Percentiles rank a stretch among this genome's conserved stretches.
Conservation (phyloP, 75 land plant genomes). For the Cupressus sempervirens region DNA sequence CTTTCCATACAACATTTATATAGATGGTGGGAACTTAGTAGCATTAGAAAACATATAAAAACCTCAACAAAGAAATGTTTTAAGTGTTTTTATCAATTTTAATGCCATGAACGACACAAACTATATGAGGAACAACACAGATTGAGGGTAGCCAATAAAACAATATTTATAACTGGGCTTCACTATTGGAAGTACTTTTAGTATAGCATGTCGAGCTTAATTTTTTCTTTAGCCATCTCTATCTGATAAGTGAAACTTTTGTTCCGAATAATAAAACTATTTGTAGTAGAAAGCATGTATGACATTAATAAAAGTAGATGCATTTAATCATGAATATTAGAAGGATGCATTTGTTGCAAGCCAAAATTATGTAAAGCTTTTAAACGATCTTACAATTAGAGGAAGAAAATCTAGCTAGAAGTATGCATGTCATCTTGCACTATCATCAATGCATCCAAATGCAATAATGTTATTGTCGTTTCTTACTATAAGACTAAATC, state of each 20-base stretch:
- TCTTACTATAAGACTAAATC: background rate
- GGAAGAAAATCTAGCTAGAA: constrained; percentile 65
- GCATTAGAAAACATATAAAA: too few relatives aligned
- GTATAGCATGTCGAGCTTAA: constrained; percentile 40
- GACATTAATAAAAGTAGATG: background rate
- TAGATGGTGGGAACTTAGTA: too few relatives aligned
- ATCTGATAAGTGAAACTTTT: constrained; percentile 68
- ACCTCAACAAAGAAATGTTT: too few relatives aligned
- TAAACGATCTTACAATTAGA: constrained; percentile 46
- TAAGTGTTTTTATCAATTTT: too few relatives aligned
- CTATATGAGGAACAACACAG: constrained; percentile 60
- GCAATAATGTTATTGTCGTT: background rate
- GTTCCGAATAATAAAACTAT: constrained; percentile 67
- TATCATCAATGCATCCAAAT: constrained; percentile 3
- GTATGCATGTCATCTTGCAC: constrained; percentile 66
- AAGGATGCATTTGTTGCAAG: background rate
- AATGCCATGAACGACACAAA: constrained; percentile 71
- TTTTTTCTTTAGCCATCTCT: constrained; percentile 51
- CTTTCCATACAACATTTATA: too few relatives aligned
- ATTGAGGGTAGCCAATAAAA: constrained; percentile 61
- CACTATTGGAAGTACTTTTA: constrained; percentile 47
- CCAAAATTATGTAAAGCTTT: background rate
- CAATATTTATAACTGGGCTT: constrained; percentile 59
- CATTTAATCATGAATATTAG: background rate
- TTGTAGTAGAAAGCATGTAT: constrained; percentile 24